Evolutionary conservation across 176 grass and related monocot species (phyloP).

Genomic region (Raddia guianensis): DNA sequence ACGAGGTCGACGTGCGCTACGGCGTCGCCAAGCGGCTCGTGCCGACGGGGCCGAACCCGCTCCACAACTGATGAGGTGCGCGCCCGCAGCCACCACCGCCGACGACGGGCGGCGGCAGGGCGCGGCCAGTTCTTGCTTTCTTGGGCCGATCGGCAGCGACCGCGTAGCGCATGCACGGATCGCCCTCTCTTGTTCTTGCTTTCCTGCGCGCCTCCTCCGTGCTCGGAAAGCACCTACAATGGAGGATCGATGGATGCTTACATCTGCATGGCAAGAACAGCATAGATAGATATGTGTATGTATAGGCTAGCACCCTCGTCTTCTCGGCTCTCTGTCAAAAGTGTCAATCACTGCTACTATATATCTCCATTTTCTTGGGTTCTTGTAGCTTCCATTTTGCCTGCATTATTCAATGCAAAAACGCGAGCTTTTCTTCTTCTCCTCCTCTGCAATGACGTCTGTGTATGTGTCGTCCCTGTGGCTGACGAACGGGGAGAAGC

Average conservation of each 20-base stretch:
- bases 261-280: constrained; percentile 47
- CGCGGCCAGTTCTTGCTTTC: constrained; percentile 52
- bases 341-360: neutral
- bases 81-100: neutral
- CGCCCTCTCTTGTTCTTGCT: constrained; percentile 88
- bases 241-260: constrained; percentile 62
- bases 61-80: constrained; percentile 66
- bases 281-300: constrained; percentile 24
- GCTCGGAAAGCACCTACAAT: constrained; percentile 82
- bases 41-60: constrained; percentile 84
- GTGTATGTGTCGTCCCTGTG: neutral
- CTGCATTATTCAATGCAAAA: constrained; percentile 30
- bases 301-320: constrained; percentile 22
- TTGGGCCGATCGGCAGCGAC: constrained; percentile 29
- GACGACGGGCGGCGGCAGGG: neutral
- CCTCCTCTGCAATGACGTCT: constrained; percentile 16
- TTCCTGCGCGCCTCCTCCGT: constrained; percentile 47
- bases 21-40: constrained; percentile 80
- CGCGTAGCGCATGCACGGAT: neutral
- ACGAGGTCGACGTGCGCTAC: constrained; percentile 64
- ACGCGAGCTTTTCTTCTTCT: neutral
- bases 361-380: constrained; percentile 19
- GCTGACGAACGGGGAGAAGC: neutral
- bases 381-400: constrained; percentile 35
- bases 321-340: constrained; percentile 16